Conservation (phyloP, 1,284 basidiomycete species). For the Exobasidium rhododendri region DNA sequence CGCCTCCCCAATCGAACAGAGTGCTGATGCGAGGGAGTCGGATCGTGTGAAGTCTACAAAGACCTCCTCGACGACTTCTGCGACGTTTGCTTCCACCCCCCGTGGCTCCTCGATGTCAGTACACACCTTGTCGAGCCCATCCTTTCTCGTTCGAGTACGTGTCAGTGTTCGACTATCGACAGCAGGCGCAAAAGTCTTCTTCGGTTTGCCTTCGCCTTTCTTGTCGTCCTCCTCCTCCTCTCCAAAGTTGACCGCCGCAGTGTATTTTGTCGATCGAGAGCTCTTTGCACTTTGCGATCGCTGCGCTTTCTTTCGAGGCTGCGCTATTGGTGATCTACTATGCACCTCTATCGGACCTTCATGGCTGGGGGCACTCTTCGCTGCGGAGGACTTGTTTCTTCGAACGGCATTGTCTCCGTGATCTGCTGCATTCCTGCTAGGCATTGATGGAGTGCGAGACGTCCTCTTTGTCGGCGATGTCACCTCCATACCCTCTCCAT, state of each 20-base stretch:
- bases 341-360: too few relatives aligned
- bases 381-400: background rate
- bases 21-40: background rate
- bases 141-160: background rate
- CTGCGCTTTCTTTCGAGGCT: background rate
- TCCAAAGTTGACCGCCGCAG: constrained; percentile 8
- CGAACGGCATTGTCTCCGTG: background rate
- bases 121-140: background rate
- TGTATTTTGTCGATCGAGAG: background rate
- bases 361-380: too few relatives aligned
- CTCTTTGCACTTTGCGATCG: background rate
- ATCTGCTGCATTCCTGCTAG: too few relatives aligned
- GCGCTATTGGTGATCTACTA: too few relatives aligned
- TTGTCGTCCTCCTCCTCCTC: constrained; percentile 3
- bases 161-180: background rate
- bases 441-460: too few relatives aligned
- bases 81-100: background rate
- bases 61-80: background rate
- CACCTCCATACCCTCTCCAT: too few relatives aligned
- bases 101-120: background rate
- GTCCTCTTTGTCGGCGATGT: background rate
- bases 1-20: background rate
- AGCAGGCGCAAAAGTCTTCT: background rate
- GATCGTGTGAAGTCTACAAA: background rate
- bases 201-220: background rate